A percentile compares a stretch with the other conserved stretches of the same genome.
Evolutionary conservation across 331 rosid species (phyloP).

Genomic region (Pyracantha coccinea): DNA sequence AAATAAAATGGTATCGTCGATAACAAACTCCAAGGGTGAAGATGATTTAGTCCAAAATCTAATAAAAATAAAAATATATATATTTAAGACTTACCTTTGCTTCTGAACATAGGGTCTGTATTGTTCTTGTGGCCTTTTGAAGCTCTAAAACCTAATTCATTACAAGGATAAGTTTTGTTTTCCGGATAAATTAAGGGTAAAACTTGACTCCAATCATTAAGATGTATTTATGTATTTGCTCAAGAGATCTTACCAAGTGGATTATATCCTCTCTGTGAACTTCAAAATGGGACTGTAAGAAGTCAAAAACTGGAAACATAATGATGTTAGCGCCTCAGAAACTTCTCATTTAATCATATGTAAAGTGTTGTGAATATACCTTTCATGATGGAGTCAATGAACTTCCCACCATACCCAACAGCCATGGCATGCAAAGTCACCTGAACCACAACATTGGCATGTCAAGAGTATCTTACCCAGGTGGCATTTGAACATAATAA

Average conservation of each 20-base stretch:
- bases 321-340: background rate
- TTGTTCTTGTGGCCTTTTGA: constrained; percentile 38
- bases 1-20: background rate
- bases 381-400: constrained; percentile 31
- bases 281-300: constrained; percentile 30
- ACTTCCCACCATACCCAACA: constrained; percentile 35
- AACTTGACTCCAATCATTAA: background rate
- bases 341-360: background rate
- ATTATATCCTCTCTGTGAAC: constrained; percentile 18
- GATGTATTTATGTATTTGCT: background rate
- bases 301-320: constrained; percentile 29
- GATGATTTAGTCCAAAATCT: background rate
- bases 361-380: constrained; percentile 12
- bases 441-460: constrained; percentile 8
- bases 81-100: constrained; percentile 23
- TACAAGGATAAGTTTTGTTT: background rate
- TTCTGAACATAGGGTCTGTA: constrained; percentile 38
- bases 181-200: background rate
- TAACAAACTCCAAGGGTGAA: background rate
- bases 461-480: background rate
- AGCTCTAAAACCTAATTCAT: constrained; percentile 26
- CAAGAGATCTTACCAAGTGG: constrained; percentile 22
- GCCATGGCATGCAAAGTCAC: constrained; percentile 36
- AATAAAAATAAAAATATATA: background rate
- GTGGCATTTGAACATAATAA: background rate